Conservation (phyloP, 2,329 filamentous ascomycete species). For the Colletotrichum sp. region DNA sequence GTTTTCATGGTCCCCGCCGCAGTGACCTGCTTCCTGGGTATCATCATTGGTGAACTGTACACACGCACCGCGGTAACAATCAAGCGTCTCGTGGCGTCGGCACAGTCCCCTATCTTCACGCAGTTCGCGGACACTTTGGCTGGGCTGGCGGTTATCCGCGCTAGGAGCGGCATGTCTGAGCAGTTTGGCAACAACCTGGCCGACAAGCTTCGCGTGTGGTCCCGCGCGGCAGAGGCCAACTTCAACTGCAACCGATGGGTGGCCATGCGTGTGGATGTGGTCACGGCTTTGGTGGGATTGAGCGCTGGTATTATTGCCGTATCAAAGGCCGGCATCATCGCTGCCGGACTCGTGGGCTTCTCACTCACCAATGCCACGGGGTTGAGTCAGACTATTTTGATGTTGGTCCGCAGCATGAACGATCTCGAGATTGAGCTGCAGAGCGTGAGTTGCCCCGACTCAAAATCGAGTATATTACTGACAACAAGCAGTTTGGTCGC, state of each 20-base stretch:
- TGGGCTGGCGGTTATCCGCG: constrained; percentile 55
- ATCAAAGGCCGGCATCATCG: constrained; percentile 47
- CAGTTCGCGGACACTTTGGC: constrained; percentile 59
- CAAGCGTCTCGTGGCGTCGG: constrained; percentile 48
- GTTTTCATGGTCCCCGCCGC: constrained; percentile 52
- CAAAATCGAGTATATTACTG: neutral
- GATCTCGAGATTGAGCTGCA: constrained; percentile 62
- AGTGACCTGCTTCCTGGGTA: constrained; percentile 48
- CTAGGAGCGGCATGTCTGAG: constrained; percentile 42
- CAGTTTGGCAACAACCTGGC: constrained; percentile 55
- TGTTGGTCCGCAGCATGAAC: constrained; percentile 58
- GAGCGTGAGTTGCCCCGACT: constrained; percentile 45
- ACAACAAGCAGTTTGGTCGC: constrained; percentile 44
- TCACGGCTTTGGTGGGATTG: constrained; percentile 56
- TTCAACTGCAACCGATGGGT: constrained; percentile 65
- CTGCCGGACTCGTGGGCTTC: constrained; percentile 59
- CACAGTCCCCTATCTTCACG: constrained; percentile 59
- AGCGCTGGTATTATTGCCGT: constrained; percentile 58
- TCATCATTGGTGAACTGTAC: constrained; percentile 54
- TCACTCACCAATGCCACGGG: constrained; percentile 61
- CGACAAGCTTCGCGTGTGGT: constrained; percentile 50
- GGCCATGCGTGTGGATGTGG: constrained; percentile 56
- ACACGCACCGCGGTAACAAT: constrained; percentile 52
- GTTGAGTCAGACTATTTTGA: constrained; percentile 54
- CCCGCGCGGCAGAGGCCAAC: constrained; percentile 50